Evolutionary conservation across 768 basidiomycete species (phyloP).

Genomic region (Dendrothele bispora): DNA sequence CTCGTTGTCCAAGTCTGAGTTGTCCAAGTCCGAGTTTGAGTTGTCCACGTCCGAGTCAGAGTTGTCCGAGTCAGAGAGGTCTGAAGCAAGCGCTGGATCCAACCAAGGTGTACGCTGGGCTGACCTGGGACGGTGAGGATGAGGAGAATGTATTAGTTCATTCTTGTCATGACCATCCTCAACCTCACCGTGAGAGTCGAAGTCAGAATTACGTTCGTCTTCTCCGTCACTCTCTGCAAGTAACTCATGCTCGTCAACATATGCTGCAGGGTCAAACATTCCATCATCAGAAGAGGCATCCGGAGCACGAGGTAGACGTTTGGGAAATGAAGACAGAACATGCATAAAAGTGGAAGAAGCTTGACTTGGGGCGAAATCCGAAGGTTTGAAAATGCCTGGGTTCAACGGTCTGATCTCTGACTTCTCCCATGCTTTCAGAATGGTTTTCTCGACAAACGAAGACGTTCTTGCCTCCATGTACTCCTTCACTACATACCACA

Average conservation of each 20-base stretch:
- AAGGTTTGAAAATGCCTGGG: slow-evolving; percentile 19
- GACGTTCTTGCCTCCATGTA: slow-evolving; percentile 23
- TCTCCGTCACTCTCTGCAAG: neutral
- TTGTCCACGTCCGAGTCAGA: no score
- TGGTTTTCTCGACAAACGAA: slow-evolving; percentile 12
- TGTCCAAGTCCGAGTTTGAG: no score
- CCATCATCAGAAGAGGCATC: neutral
- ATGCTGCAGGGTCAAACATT: neutral
- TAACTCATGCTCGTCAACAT: neutral
- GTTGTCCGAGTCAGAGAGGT: no score
- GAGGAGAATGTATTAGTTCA: no score
- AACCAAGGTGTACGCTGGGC: no score
- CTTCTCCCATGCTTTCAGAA: slow-evolving; percentile 20
- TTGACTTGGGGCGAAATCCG: slow-evolving; percentile 24
- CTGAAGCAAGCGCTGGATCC: no score
- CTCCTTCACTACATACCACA: slow-evolving; percentile 25
- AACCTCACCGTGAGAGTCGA: no score
- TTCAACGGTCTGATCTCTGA: slow-evolving; percentile 27
- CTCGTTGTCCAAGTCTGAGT: no score
- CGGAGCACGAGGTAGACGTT: neutral
- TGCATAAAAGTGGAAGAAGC: slow-evolving; percentile 12
- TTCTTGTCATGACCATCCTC: no score
- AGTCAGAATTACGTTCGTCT: neutral
- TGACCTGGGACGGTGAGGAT: no score
- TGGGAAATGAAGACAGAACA: neutral